A percentile compares a stretch with the other conserved stretches of the same genome.
Evolutionary conservation across 2,329 filamentous ascomycete genomes (phyloP).

Genomic region (Microsporum audouinii): DNA sequence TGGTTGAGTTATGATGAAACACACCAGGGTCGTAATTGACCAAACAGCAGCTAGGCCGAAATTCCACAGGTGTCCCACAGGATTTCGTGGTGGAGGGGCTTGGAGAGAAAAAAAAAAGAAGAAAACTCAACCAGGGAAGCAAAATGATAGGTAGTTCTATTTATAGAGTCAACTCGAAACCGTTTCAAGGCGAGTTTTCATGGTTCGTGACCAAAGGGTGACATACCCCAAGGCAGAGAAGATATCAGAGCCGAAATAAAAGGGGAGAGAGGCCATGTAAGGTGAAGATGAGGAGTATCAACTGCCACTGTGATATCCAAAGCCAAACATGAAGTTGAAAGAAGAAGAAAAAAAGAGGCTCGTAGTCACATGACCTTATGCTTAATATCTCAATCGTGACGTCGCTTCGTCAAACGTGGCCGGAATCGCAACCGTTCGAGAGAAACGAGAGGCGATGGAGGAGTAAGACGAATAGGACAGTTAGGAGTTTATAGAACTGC

Average conservation of each 20-base stretch:
- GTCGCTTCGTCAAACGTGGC: not conserved
- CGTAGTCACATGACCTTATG: not conserved
- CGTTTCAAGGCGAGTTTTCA: constrained; percentile 3
- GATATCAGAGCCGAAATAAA: not conserved
- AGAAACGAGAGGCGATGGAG: not conserved
- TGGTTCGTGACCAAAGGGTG: not conserved
- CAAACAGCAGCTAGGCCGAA: not conserved
- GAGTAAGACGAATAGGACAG: not conserved
- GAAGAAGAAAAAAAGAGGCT: not conserved
- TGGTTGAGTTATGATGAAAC: constrained; percentile 7
- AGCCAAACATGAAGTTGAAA: not conserved
- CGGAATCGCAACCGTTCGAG: not conserved
- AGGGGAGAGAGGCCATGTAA: not conserved
- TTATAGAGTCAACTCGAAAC: constrained; percentile 7
- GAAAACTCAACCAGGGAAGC: not conserved
- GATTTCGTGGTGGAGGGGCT: constrained; percentile 4
- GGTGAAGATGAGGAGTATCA: not conserved
- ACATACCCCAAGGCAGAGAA: not conserved
- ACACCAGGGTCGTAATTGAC: constrained; percentile 6
- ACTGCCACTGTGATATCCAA: not conserved
- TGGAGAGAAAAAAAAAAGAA: constrained; percentile 2
- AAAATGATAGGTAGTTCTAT: constrained; percentile 3
- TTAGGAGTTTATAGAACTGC: not conserved
- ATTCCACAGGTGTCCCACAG: constrained; percentile 5
- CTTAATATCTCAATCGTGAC: not conserved